Base-by-base conservation (phyloP, 2,329 filamentous ascomycete genomes). In the Hirsutella minnesotensis region DNA sequence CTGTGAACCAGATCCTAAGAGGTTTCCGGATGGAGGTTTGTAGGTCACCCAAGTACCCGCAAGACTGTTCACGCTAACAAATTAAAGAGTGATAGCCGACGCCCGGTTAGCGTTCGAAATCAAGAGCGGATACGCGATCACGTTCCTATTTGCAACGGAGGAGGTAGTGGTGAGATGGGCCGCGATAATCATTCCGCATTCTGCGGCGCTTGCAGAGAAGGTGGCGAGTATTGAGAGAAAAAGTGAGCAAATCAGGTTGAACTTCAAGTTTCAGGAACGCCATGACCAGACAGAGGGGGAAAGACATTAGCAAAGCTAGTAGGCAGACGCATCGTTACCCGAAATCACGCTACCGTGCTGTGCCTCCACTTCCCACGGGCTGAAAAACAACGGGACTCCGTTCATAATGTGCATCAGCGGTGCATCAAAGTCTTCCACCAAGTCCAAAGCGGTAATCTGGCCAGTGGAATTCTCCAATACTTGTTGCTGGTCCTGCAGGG, bases 331-430 rank as follows among this genome's bases (percentile, higher is more conserved):
- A 27, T 38, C 37, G 20, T 27, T 27, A n/a, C 37, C 20, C 16
- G 16, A 13, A 36, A 36, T 13, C 37, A 38, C 22, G 13, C 37
- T 16, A 38, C n/a, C 37, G 21, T 27, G 37, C 19, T 19, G 31
- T 13, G 33, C 37, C 5, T 38, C 37, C 21, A 38, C 15, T 38
- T 12, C 37, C 37, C 37, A 38, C 37, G 24, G 37, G n/a, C n/a
- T 16, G 10, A 27, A 9, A n/a, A 38, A n/a, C 15, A 38, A 16
- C 9, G 37, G 37, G 20, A 38, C 21, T n/a, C 37, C 37, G 22
- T 38, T 38, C 37, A 38, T 38, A 27, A 38, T 38, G 15, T 38
- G 37, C 37, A 38, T 38, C 9, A 38, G 37, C 21, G 37, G 37
- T 13, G 37, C 37, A 27, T 38, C 37, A 16, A 38, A 38, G 21